Percentiles rank a stretch among this genome's conserved stretches.
These are phyloP conservation scores for Chaetoscypha palmicola DNA, from an alignment of 2,329 filamentous ascomycete genomes.

Conservation along the genomic window DNA sequence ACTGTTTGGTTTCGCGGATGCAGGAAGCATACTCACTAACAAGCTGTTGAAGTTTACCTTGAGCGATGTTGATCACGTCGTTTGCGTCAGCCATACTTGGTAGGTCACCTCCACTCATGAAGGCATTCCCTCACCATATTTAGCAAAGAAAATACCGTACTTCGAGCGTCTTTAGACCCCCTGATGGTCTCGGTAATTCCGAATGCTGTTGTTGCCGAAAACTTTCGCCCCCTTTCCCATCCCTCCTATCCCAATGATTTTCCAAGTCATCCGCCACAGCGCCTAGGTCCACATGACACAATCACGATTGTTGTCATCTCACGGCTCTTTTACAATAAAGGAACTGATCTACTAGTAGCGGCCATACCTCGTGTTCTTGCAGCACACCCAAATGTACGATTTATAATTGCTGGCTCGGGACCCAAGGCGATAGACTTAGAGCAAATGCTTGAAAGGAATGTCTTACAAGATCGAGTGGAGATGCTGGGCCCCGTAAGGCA, in stretches of 20 bases:
- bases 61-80: constrained; percentile 96
- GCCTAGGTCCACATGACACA: constrained; percentile 72
- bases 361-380: constrained; percentile 89
- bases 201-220: constrained; percentile 93
- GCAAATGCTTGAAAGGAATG: constrained; percentile 94
- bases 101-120: too few species aligned
- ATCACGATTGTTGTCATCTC: constrained; percentile 98
- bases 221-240: constrained; percentile 70
- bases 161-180: constrained; percentile 88
- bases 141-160: constrained; percentile 96
- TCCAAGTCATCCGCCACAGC: constrained; percentile 47
- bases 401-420: constrained; percentile 92
- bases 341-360: constrained; percentile 92
- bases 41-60: constrained; percentile 94
- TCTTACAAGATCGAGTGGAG: constrained; percentile 87
- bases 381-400: constrained; percentile 84
- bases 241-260: constrained; percentile 37
- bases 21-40: constrained; percentile 90
- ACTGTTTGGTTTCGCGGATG: constrained; percentile 94
- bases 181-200: constrained; percentile 97
- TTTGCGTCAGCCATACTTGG: constrained; percentile 98
- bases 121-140: too few species aligned
- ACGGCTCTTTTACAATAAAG: constrained; percentile 97
- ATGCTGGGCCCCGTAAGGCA: constrained; percentile 89
- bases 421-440: constrained; percentile 97